Base-by-base conservation (phyloP, 805 yeast species). In the Ogataea zsoltii region DNA sequence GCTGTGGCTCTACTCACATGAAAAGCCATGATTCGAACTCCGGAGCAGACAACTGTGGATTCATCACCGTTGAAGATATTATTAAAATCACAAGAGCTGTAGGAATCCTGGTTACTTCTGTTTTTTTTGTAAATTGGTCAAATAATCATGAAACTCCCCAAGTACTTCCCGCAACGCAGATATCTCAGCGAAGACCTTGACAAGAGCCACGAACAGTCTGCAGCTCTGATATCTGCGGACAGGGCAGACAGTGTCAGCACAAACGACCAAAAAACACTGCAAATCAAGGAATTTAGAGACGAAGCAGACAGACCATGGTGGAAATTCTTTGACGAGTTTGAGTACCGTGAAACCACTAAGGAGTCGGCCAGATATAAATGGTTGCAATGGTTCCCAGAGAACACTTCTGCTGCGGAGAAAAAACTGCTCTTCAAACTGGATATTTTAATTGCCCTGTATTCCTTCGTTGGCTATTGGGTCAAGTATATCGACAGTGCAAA, bases 381-480 rank as follows among this genome's bases (percentile, higher is more conserved):
- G 80, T 79, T 67, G 60, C 67, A 74, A 29, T 80, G 85, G 85
- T 80, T 73, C 51, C 74, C 72, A 19, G 70, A 65, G 41, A 57
- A 53, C 9, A 77, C 75, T 31, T 65, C 84, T 2, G 68, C 74
- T 56, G 79, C 72, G 1, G 79, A 74, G 41, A 70, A 72, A 38
- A 66, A 62, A 21, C 60, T 80, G 30, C 57, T 80, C 13, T 61
- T 69, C 50, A 83, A 83, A 57, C 59, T 83, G 26, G 89, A 83
- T 55, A 49, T 79, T 11, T 57, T 80, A 28, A 64, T 85, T 41
- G 71, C 81, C n/a, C 67, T 73, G 36, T 79, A 79, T 51, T 71
- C 84, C 0, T 75, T 81, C 60, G 62, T 80, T 46, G 80, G 80
- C 1, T 83, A 83, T 61, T 85, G 86, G 85, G 78, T 83, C 44